Evolutionary conservation across 2,329 filamentous ascomycete species (phyloP).

Genomic region (Fonsecaea pedrosoi): DNA sequence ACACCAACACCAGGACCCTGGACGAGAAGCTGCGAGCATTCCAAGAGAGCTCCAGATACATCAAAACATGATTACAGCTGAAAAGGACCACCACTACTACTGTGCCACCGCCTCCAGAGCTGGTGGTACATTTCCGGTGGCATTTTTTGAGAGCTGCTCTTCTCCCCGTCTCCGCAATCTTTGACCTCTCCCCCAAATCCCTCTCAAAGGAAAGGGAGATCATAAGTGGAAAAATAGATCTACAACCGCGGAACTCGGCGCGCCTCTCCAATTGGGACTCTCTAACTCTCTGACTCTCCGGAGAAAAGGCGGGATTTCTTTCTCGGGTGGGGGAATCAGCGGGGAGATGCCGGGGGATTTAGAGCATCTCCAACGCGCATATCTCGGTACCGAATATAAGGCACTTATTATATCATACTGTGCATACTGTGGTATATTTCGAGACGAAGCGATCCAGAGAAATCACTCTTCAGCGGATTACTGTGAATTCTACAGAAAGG

Average conservation of each 20-base stretch:
- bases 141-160: not conserved
- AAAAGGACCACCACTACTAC: not conserved
- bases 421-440: not conserved
- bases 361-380: not conserved
- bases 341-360: not conserved
- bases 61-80: not conserved
- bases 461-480: not conserved
- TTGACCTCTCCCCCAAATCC: not conserved
- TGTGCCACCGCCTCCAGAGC: not conserved
- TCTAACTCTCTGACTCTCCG: not conserved
- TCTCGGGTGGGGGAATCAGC: not conserved
- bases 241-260: not conserved
- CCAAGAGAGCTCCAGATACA: not conserved
- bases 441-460: not conserved
- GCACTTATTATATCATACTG: not conserved
- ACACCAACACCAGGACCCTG: not conserved
- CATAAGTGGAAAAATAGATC: not conserved
- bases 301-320: not conserved
- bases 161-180: not conserved
- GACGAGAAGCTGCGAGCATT: not conserved
- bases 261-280: not conserved
- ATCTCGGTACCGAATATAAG: not conserved
- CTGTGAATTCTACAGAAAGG: not conserved
- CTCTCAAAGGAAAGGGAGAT: not conserved
- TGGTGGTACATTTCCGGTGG: not conserved